Conservation (phyloP, 108 stramenopile genomes). For the Fragilariopsis cylindrus region DNA sequence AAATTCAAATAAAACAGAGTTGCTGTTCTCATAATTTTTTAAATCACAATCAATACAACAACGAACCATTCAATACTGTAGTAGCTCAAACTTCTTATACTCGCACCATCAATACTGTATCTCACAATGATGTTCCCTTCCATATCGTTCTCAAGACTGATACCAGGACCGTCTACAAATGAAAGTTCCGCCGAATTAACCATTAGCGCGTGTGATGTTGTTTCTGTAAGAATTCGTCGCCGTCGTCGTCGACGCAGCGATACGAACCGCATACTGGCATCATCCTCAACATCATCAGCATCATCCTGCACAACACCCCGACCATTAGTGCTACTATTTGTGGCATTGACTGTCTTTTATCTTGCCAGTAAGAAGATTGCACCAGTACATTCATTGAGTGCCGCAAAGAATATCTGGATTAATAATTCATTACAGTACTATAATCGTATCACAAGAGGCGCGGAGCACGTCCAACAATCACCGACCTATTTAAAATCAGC, state of each 20-base stretch:
- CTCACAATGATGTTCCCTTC: neutral
- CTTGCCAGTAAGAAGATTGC: constrained; percentile 11
- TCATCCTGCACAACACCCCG: neutral
- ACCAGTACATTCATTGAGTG: neutral
- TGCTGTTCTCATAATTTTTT: too few species aligned
- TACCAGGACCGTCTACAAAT: neutral
- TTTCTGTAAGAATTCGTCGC: constrained; percentile 11
- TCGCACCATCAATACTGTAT: neutral
- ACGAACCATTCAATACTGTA: too few species aligned
- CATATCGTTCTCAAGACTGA: neutral
- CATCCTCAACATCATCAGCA: neutral
- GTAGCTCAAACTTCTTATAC: neutral
- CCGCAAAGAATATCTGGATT: constrained; percentile 6
- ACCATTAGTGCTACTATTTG: constrained; percentile 1
- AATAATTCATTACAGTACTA: constrained; percentile 12
- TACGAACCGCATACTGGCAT: too few species aligned
- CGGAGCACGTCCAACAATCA: constrained; percentile 5
- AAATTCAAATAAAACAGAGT: too few species aligned
- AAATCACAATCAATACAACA: too few species aligned
- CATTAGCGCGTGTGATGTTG: neutral
- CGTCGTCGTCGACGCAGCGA: neutral
- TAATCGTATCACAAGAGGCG: constrained; percentile 7
- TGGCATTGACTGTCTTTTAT: neutral
- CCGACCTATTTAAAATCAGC: constrained; percentile 35
- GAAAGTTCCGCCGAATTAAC: neutral